Evolutionary conservation across 176 grass and related monocot species (phyloP).

Genomic region (Triticum turgidum): DNA sequence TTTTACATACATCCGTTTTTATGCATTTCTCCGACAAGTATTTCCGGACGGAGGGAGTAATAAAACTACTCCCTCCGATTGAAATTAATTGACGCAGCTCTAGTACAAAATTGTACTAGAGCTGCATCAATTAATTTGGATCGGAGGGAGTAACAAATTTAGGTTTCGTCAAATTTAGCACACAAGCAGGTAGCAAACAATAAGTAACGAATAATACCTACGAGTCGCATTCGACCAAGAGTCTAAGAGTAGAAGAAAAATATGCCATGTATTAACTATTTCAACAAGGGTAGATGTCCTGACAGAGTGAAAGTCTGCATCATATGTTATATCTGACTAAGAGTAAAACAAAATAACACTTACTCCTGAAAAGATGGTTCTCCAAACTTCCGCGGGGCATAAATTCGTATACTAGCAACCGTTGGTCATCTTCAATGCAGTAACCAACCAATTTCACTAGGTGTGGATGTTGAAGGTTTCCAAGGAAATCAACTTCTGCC

Average conservation of each 20-base stretch:
- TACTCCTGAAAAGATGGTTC: slow-evolving; percentile 99
- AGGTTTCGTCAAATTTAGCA: slow-evolving; percentile 9
- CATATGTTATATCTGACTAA: background rate
- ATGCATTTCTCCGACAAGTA: no score
- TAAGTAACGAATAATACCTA: background rate
- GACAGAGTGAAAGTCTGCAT: background rate
- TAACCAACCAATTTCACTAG: slow-evolving; percentile 98
- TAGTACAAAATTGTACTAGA: no score
- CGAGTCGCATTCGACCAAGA: background rate
- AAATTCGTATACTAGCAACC: slow-evolving; percentile 96
- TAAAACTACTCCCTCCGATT: background rate
- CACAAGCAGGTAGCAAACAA: background rate
- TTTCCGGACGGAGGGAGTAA: background rate
- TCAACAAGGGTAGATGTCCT: background rate
- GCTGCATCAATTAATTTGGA: no score
- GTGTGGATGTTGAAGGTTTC: slow-evolving; percentile 93
- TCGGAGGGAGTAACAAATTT: background rate
- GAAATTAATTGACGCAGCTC: no score
- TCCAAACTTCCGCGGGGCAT: slow-evolving; percentile 99
- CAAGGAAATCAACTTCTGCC: slow-evolving; percentile 99
- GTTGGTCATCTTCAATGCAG: slow-evolving; percentile 99
- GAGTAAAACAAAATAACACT: slow-evolving; percentile 1
- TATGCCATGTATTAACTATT: background rate
- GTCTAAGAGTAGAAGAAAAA: no score
- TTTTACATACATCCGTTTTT: no score